Evolutionary conservation across 2,329 filamentous ascomycete genomes (phyloP).

Genomic region (Penicillium sp.): DNA sequence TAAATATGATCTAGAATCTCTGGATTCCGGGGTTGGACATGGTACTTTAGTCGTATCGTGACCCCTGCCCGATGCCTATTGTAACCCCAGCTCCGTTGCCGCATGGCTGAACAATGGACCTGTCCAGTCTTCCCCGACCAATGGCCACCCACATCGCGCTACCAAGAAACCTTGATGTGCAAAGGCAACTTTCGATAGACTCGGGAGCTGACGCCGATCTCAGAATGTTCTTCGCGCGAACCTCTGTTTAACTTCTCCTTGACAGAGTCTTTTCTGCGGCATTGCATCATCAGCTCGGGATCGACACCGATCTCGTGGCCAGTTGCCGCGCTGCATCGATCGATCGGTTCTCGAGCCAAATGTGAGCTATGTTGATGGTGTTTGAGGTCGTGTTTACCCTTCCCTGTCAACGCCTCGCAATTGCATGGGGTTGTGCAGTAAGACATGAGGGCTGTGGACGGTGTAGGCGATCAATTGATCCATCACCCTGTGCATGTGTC

Average conservation of each 20-base stretch:
- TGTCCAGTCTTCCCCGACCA: constrained; percentile 17
- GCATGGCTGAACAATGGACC: constrained; percentile 6
- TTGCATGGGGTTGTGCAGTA: constrained; percentile 6
- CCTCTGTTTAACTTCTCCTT: constrained; percentile 1
- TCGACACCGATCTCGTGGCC: constrained; percentile 20
- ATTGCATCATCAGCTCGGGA: constrained; percentile 21
- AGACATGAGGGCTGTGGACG: background rate
- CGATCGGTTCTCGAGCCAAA: constrained; percentile 16
- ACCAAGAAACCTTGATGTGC: background rate
- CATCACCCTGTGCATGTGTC: constrained; percentile 13
- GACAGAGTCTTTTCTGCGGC: constrained; percentile 12
- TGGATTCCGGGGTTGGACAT: background rate
- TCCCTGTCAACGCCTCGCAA: background rate
- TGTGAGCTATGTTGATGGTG: constrained; percentile 21
- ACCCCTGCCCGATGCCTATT: background rate
- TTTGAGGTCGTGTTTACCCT: constrained; percentile 3
- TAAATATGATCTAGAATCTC: background rate
- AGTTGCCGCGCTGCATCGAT: constrained; percentile 17
- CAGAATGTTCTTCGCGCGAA: constrained; percentile 16
- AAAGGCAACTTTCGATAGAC: constrained; percentile 20
- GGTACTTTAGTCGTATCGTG: background rate
- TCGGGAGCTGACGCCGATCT: constrained; percentile 15
- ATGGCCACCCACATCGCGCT: constrained; percentile 3
- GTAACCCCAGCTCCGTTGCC: background rate
- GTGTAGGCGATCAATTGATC: constrained; percentile 22